These are phyloP conservation scores for Juncus inflexus DNA, from an alignment of 176 grass and related monocot species.

Conservation along the genomic window DNA sequence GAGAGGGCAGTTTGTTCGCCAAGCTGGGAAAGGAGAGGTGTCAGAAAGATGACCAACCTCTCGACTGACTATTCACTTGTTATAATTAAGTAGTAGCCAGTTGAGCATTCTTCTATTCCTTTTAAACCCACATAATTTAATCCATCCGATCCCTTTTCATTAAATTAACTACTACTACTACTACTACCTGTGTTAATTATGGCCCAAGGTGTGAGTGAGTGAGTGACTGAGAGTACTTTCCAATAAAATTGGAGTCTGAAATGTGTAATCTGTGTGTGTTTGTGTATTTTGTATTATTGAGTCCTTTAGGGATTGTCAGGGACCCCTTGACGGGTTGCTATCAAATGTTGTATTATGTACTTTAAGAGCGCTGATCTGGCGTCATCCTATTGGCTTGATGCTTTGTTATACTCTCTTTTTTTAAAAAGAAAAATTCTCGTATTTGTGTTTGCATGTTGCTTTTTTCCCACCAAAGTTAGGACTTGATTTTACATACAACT, in stretches of 20 bases:
- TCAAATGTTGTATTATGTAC: conserved; percentile 14
- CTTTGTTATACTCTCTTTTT: background rate
- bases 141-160: too few relatives aligned
- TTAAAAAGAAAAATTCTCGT: background rate
- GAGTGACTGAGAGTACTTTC: background rate
- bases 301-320: background rate
- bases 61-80: background rate
- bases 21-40: conserved; percentile 30
- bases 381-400: background rate
- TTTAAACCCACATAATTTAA: background rate
- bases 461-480: conserved; percentile 1
- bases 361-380: conserved; percentile 3
- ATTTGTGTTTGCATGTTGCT: conserved; percentile 1
- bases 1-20: conserved; percentile 69
- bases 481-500: too few relatives aligned
- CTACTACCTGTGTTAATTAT: background rate
- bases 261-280: conserved; percentile 1
- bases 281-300: conserved; percentile 11
- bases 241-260: background rate
- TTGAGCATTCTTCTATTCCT: conserved; percentile 20
- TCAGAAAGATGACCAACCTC: conserved; percentile 48
- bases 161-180: background rate
- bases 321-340: conserved; percentile 13
- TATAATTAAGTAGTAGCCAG: background rate
- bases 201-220: background rate